These are phyloP conservation scores for Corynespora cassiicola DNA, from an alignment of 2,329 filamentous ascomycete genomes.

Conservation along the genomic window DNA sequence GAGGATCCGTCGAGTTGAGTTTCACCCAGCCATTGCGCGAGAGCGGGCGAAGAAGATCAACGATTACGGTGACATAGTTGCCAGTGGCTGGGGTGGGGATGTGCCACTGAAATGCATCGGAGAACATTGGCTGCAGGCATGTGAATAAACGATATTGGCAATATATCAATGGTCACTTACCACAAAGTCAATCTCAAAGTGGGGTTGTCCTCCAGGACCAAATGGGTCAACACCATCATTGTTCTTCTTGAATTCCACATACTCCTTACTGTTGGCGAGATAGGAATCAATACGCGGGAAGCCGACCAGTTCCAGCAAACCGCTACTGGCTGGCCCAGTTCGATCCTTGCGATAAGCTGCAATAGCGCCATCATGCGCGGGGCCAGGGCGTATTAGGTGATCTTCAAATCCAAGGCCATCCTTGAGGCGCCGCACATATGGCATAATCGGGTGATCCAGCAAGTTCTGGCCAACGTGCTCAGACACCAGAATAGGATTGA, in stretches of 20 bases:
- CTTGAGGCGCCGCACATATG: conserved; percentile 47
- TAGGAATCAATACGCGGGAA: conserved; percentile 65
- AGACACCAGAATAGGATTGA: conserved; percentile 59
- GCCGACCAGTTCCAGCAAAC: conserved; percentile 59
- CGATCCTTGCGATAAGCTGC: conserved; percentile 46
- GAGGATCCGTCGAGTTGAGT: conserved; percentile 65
- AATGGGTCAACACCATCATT: conserved; percentile 46
- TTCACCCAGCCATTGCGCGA: conserved; percentile 64
- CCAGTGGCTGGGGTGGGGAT: conserved; percentile 52
- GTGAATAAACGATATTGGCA: not conserved
- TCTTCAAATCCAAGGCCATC: conserved; percentile 59
- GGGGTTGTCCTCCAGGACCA: conserved; percentile 30
- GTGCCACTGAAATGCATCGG: conserved; percentile 59
- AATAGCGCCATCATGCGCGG: conserved; percentile 40
- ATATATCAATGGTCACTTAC: conserved; percentile 17
- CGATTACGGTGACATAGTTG: conserved; percentile 64
- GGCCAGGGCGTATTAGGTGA: conserved; percentile 47
- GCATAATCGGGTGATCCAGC: conserved; percentile 56
- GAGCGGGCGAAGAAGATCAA: conserved; percentile 57
- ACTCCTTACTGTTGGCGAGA: conserved; percentile 57
- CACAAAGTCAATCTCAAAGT: conserved; percentile 60
- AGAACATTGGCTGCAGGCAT: conserved; percentile 55
- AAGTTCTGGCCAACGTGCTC: conserved; percentile 69
- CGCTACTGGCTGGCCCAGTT: conserved; percentile 50
- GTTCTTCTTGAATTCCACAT: conserved; percentile 50